A percentile compares a stretch with the other conserved stretches of the same genome.
These are phyloP conservation scores for Quercus ilex DNA, from an alignment of 306 rosid genomes.

Conservation along the genomic window DNA sequence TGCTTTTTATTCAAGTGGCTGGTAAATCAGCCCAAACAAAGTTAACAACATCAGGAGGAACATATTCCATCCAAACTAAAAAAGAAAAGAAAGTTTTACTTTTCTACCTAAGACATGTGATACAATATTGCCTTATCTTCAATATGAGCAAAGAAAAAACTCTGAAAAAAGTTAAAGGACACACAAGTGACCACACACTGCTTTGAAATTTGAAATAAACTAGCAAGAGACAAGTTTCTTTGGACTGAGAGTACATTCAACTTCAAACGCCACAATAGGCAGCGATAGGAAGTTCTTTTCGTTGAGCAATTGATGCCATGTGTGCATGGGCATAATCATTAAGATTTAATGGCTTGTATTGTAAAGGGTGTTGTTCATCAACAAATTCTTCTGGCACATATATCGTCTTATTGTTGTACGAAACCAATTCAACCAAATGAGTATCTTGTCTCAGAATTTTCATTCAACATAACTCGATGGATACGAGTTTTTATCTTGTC, in stretches of 20 bases:
- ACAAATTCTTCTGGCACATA: background rate
- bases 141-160: too few relatives aligned
- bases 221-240: too few relatives aligned
- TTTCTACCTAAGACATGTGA: too few relatives aligned
- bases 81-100: too few relatives aligned
- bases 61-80: too few relatives aligned
- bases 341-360: background rate
- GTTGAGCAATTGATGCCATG: background rate
- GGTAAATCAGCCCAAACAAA: too few relatives aligned
- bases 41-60: too few relatives aligned
- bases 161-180: too few relatives aligned
- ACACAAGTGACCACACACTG: too few relatives aligned
- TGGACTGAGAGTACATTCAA: background rate
- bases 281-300: background rate
- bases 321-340: background rate
- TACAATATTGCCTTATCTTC: too few relatives aligned
- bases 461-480: conserved; percentile 9
- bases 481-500: conserved; percentile 4
- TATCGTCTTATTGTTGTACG: conserved; percentile 2
- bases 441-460: background rate
- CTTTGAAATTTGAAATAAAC: too few relatives aligned
- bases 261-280: conserved; percentile 8
- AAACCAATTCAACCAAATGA: background rate
- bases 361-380: conserved; percentile 14
- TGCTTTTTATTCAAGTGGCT: too few relatives aligned